phyloP scores from a whole-genome alignment of 2,329 filamentous ascomycete genomes.

The Exserohilum rostratum region DNA sequence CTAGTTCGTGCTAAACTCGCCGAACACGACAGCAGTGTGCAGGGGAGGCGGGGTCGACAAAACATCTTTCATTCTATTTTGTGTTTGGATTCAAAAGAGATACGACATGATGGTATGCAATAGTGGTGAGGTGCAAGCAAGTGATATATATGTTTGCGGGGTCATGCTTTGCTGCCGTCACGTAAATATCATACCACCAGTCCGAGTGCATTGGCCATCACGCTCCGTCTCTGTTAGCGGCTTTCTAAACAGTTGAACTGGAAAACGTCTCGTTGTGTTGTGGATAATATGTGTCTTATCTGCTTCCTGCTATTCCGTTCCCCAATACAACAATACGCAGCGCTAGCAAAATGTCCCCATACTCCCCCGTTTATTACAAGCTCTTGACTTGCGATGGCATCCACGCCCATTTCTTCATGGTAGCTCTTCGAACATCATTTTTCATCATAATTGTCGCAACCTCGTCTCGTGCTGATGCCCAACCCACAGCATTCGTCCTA shows the following conservation, averaged over 20 bases:
- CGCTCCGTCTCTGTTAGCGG: not conserved
- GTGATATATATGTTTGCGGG: not conserved
- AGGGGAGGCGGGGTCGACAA: conserved; percentile 8
- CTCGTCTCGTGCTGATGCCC: not conserved
- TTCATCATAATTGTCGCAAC: not conserved
- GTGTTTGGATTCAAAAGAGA: not conserved
- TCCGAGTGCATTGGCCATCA: not conserved
- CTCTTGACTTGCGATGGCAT: not conserved
- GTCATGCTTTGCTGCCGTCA: not conserved
- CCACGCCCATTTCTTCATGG: not conserved
- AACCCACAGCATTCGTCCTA: not conserved
- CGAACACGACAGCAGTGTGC: conserved; percentile 1
- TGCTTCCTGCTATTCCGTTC: not conserved
- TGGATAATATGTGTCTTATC: conserved; percentile 7
- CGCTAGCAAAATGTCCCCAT: conserved; percentile 1
- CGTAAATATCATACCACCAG: conserved; percentile 2
- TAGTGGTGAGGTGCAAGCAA: not conserved
- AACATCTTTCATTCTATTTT: not conserved
- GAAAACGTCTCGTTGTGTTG: conserved; percentile 8
- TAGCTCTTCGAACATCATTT: not conserved
- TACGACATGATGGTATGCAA: not conserved
- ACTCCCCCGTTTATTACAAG: not conserved
- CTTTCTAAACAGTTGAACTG: not conserved
- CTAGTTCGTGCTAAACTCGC: conserved; percentile 15
- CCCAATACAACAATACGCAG: conserved; percentile 5